A percentile compares a stretch with the other conserved stretches of the same genome.
These are phyloP conservation scores for Fraxinus dipetala DNA, from an alignment of 305 asterid species.

Conservation along the genomic window DNA sequence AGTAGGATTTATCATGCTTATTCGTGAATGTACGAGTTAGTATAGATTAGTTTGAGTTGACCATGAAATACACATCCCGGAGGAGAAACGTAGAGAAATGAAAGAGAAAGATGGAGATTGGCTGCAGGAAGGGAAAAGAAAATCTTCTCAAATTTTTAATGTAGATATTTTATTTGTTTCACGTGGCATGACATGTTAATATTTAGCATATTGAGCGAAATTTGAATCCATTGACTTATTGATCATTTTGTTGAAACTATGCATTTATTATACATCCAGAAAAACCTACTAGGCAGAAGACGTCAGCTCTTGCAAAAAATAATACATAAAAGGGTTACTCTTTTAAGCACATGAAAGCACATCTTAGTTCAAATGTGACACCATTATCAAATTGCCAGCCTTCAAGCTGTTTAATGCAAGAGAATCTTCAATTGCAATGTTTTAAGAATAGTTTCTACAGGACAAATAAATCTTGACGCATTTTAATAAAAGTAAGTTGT, in stretches of 20 bases:
- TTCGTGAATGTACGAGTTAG: not conserved
- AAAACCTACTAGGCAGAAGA: not conserved
- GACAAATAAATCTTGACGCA: not conserved
- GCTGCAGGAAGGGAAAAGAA: not conserved
- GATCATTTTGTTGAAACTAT: not conserved
- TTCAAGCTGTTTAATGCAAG: not conserved
- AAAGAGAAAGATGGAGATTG: not conserved
- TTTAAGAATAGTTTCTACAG: not conserved
- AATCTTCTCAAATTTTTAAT: not conserved
- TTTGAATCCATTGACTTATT: not conserved
- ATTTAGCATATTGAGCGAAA: not conserved
- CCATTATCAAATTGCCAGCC: not conserved
- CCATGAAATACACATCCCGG: not conserved
- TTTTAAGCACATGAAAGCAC: not conserved
- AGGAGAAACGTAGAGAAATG: not conserved
- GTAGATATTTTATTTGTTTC: not conserved
- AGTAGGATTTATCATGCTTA: not conserved
- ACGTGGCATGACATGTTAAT: not conserved
- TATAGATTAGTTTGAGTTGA: not conserved
- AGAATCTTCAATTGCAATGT: not conserved
- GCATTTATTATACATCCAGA: not conserved
- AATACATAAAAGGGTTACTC: not conserved
- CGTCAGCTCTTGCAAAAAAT: not conserved
- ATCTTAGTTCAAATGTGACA: not conserved
- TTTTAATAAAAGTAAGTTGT: not conserved